A percentile compares a stretch with the other conserved stretches of the same genome.
Conservation (phyloP, 441 rosid species). For the Adansonia rubrostipa region DNA sequence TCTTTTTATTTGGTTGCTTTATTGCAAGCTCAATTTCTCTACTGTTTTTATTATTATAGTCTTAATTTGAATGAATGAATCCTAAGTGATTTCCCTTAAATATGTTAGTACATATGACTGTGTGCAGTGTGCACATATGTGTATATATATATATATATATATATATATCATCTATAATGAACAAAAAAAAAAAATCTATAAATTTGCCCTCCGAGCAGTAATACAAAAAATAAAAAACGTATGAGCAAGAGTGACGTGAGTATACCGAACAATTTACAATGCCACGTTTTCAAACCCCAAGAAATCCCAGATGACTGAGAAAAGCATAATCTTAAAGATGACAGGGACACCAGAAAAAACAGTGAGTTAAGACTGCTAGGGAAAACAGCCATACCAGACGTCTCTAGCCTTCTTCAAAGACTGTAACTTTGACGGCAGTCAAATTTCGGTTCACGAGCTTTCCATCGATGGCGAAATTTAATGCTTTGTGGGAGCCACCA, state of each 20-base stretch:
- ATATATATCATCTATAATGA: neutral
- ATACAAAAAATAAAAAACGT: neutral
- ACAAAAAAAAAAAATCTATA: neutral
- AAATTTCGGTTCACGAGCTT: slow-evolving; percentile 1
- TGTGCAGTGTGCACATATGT: too few relatives aligned
- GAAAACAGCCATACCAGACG: neutral
- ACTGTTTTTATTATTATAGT: neutral
- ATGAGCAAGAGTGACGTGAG: slow-evolving; percentile 14
- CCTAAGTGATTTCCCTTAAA: too few relatives aligned
- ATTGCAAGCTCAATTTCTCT: neutral
- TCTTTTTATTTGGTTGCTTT: neutral
- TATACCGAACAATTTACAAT: slow-evolving; percentile 26
- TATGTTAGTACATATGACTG: too few relatives aligned
- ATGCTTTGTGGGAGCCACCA: slow-evolving; percentile 4
- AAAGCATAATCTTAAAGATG: slow-evolving; percentile 12
- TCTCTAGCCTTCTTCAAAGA: slow-evolving; percentile 9
- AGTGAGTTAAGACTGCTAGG: neutral
- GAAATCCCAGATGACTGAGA: neutral
- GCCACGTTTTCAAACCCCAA: slow-evolving; percentile 19
- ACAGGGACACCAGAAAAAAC: slow-evolving; percentile 21
- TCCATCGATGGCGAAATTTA: neutral
- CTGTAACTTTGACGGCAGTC: neutral
- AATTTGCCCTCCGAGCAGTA: neutral
- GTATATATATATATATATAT: too few relatives aligned
- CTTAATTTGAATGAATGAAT: neutral